These are phyloP conservation scores for Colletotrichum orchidophilum DNA, from an alignment of 2,329 filamentous ascomycete genomes.

Conservation along the genomic window DNA sequence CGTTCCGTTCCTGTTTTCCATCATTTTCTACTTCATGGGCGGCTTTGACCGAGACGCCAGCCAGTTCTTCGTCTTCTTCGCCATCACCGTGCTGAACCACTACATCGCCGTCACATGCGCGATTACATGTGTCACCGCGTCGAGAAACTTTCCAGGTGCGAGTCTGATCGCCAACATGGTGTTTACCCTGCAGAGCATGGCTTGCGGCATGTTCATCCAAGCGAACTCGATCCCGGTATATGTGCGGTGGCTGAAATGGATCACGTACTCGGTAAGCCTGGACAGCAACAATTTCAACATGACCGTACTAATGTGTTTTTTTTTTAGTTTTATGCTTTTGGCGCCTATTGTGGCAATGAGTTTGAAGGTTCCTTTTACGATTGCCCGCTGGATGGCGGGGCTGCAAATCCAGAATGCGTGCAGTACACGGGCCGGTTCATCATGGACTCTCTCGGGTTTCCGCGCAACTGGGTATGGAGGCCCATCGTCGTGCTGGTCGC, in stretches of 20 bases:
- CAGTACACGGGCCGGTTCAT: constrained; percentile 77
- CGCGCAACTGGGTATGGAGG: constrained; percentile 71
- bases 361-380: constrained; percentile 78
- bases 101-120: constrained; percentile 80
- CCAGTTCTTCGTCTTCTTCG: constrained; percentile 79
- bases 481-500: constrained; percentile 71
- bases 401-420: constrained; percentile 70
- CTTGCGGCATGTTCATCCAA: constrained; percentile 82
- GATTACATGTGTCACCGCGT: constrained; percentile 71
- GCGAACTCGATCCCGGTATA: constrained; percentile 78
- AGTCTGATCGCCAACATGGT: constrained; percentile 77
- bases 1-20: constrained; percentile 75
- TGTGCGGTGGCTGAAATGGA: constrained; percentile 80
- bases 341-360: constrained; percentile 77
- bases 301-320: constrained; percentile 32
- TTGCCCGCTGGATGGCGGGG: constrained; percentile 72
- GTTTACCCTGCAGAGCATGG: constrained; percentile 78
- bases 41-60: constrained; percentile 71
- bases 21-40: constrained; percentile 82
- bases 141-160: constrained; percentile 74
- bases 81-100: constrained; percentile 73
- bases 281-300: constrained; percentile 38
- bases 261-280: constrained; percentile 63
- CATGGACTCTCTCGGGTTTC: constrained; percentile 74
- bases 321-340: constrained; percentile 74